Evolutionary conservation across 2,329 filamentous ascomycete genomes (phyloP).

Genomic region (Botrytis pseudocinerea): DNA sequence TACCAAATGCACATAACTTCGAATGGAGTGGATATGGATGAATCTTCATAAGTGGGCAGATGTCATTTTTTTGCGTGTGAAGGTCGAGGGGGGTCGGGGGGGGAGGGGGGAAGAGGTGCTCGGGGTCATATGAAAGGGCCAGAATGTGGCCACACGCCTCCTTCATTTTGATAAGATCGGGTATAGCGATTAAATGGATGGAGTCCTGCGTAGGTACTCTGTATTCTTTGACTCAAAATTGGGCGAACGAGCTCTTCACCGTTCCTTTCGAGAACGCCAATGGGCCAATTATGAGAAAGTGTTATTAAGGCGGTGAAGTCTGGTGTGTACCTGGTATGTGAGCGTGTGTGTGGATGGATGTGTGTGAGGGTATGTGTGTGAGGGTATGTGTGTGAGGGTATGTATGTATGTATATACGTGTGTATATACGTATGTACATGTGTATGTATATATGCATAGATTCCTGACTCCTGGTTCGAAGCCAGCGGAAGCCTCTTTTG

Average conservation of each 20-base stretch:
- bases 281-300: neutral
- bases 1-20: neutral
- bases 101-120: neutral
- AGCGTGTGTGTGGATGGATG: neutral
- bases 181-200: neutral
- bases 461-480: neutral
- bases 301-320: neutral
- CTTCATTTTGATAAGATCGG: neutral
- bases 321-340: neutral
- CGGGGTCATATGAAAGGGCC: neutral
- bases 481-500: neutral
- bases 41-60: constrained; percentile 13
- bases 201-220: neutral
- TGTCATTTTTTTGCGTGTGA: neutral
- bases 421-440: neutral
- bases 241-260: neutral
- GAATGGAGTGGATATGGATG: constrained; percentile 6
- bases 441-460: neutral
- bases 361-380: neutral
- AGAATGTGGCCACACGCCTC: constrained; percentile 5
- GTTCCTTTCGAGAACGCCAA: neutral
- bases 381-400: no score
- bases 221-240: neutral
- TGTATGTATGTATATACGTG: no score
- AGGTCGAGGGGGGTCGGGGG: neutral